Conservation (phyloP, 192 early-diverging fungal species). For the Linderina pennispora region DNA sequence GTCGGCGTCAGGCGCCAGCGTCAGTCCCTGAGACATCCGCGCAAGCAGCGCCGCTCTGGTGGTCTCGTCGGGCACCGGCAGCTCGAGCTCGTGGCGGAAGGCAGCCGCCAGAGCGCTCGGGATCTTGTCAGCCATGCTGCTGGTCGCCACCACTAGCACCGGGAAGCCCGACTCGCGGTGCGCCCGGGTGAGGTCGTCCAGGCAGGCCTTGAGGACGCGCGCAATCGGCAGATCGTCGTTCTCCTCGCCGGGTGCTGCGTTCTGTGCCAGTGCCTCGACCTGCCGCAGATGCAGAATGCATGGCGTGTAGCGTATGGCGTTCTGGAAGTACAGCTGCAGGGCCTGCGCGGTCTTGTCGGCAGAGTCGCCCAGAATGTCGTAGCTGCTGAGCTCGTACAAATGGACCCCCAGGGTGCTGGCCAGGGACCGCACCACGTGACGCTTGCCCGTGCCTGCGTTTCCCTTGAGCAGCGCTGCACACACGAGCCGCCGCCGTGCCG, state of each 20-base stretch:
- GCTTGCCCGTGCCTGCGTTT: conserved; percentile 79
- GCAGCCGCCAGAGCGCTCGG: conserved; percentile 67
- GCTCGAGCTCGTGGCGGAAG: conserved; percentile 72
- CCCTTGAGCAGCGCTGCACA: conserved; percentile 75
- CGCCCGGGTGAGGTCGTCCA: conserved; percentile 15
- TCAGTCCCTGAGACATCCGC: conserved; percentile 44
- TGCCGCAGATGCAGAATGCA: conserved; percentile 76
- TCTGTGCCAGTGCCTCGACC: conserved; percentile 71
- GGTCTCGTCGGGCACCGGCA: conserved; percentile 68
- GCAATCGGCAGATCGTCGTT: conserved; percentile 37
- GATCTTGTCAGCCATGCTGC: conserved; percentile 71
- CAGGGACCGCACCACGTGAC: conserved; percentile 56
- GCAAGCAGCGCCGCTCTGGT: conserved; percentile 60
- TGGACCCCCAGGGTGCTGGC: conserved; percentile 69
- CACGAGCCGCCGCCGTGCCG: conserved; percentile 57
- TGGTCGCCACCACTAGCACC: conserved; percentile 75
- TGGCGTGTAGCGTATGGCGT: conserved; percentile 68
- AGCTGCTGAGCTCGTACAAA: conserved; percentile 72
- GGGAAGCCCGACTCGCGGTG: conserved; percentile 54
- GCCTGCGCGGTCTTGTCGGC: conserved; percentile 73
- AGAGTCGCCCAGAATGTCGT: conserved; percentile 71
- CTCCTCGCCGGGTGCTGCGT: conserved; percentile 30
- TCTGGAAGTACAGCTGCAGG: conserved; percentile 70
- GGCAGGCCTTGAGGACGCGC: conserved; percentile 31
- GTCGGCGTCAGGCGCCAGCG: conserved; percentile 72